Percentiles rank a stretch among this genome's conserved stretches.
These are phyloP conservation scores for Penicillium argentinense DNA, from an alignment of 495 filamentous ascomycete genomes.

Conservation along the genomic window DNA sequence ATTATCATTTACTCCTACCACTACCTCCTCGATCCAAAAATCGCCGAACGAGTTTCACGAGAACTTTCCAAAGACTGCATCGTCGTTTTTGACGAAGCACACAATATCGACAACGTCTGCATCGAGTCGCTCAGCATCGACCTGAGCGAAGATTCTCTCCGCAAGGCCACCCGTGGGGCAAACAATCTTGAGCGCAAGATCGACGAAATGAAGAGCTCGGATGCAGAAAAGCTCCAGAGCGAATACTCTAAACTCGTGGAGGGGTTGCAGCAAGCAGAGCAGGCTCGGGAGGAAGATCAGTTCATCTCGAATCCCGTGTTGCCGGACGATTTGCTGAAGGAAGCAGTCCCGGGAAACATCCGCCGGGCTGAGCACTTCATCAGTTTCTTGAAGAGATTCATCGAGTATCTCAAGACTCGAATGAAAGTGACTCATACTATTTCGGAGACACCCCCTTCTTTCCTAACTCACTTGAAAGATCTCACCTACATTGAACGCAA, in stretches of 20 bases:
- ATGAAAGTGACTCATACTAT: constrained; percentile 99
- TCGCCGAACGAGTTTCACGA: constrained; percentile 93
- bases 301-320: constrained; percentile 89
- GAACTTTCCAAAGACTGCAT: constrained; percentile 98
- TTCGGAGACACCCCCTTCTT: constrained; percentile 92
- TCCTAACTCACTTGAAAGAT: constrained; percentile 90
- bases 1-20: constrained; percentile 99
- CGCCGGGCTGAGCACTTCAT: constrained; percentile 95
- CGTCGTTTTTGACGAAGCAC: constrained; percentile 97
- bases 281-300: constrained; percentile 85
- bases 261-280: constrained; percentile 82
- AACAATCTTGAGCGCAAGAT: constrained; percentile 89
- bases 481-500: constrained; percentile 98
- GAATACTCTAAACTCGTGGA: constrained; percentile 97
- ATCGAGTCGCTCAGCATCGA: constrained; percentile 98
- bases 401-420: constrained; percentile 96
- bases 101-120: constrained; percentile 99
- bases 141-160: constrained; percentile 88
- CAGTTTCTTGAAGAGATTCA: constrained; percentile 90
- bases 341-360: constrained; percentile 96
- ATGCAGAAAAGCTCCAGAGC: constrained; percentile 87
- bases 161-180: constrained; percentile 84
- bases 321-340: constrained; percentile 51
- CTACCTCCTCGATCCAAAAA: constrained; percentile 97
- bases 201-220: constrained; percentile 85